These are phyloP conservation scores for Kluyveromyces wickerhamii DNA, from an alignment of 805 yeast genomes.

Conservation along the genomic window DNA sequence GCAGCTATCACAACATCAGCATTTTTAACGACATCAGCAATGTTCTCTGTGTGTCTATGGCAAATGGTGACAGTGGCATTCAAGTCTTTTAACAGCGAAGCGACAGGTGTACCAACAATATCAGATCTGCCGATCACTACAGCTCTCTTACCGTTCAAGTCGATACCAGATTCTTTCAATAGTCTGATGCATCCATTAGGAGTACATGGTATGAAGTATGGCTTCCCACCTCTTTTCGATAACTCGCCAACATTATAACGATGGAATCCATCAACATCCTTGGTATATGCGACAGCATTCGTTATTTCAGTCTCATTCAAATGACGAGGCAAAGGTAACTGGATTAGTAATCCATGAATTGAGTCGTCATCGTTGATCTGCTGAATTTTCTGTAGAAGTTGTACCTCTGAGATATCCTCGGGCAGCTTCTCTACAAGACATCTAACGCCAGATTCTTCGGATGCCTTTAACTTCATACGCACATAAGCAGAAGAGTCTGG, in stretches of 20 bases:
- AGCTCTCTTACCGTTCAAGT: slow-evolving; percentile 59
- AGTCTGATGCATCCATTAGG: slow-evolving; percentile 73
- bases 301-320: slow-evolving; percentile 62
- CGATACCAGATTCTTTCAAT: slow-evolving; percentile 47
- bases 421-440: slow-evolving; percentile 56
- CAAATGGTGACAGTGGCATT: slow-evolving; percentile 72
- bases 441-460: slow-evolving; percentile 57
- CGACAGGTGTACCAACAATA: slow-evolving; percentile 77
- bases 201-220: slow-evolving; percentile 71
- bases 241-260: slow-evolving; percentile 72
- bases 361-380: slow-evolving; percentile 48
- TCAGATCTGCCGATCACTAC: slow-evolving; percentile 82
- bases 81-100: slow-evolving; percentile 58
- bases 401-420: slow-evolving; percentile 47
- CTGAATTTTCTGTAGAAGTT: slow-evolving; percentile 45
- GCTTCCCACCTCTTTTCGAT: slow-evolving; percentile 63
- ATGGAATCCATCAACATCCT: slow-evolving; percentile 82
- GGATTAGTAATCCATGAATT: slow-evolving; percentile 69
- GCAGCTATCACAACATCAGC: slow-evolving; percentile 87
- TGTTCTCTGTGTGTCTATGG: slow-evolving; percentile 56
- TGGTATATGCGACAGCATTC: slow-evolving; percentile 52
- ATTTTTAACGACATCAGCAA: slow-evolving; percentile 41
- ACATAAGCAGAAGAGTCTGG: slow-evolving; percentile 80
- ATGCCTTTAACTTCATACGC: slow-evolving; percentile 71
- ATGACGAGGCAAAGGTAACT: slow-evolving; percentile 68